These are phyloP conservation scores for Penicillium waksmanii DNA, from an alignment of 495 filamentous ascomycete genomes.

Conservation along the genomic window DNA sequence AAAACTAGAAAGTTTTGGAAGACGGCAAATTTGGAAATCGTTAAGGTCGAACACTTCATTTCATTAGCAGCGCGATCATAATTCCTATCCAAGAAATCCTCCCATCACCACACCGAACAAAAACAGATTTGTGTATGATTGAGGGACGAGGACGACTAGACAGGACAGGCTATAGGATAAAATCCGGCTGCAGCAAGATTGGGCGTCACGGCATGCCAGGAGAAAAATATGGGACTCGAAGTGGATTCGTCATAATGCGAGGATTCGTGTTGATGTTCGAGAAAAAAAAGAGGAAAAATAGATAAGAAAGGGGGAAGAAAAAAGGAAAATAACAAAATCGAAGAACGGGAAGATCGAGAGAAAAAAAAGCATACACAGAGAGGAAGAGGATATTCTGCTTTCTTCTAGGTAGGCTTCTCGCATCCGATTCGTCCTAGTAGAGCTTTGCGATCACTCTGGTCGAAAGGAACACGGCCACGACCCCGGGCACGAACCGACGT, in stretches of 20 bases:
- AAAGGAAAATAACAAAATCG: slow-evolving; percentile 13
- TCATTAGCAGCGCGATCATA: slow-evolving; percentile 15
- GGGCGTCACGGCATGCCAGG: slow-evolving; percentile 23
- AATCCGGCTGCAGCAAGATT: slow-evolving; percentile 14
- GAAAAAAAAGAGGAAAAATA: slow-evolving; percentile 12
- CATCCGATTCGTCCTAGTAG: slow-evolving; percentile 74
- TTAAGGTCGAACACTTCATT: slow-evolving; percentile 28
- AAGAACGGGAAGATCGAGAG: neutral
- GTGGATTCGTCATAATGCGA: slow-evolving; percentile 25
- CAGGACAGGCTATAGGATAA: slow-evolving; percentile 5
- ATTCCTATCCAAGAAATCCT: neutral
- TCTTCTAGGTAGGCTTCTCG: slow-evolving; percentile 58
- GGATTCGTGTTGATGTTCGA: slow-evolving; percentile 24
- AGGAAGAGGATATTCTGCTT: neutral
- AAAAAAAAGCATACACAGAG: neutral
- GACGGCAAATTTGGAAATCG: slow-evolving; percentile 18
- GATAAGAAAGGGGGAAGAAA: slow-evolving; percentile 5
- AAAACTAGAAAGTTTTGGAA: slow-evolving; percentile 11
- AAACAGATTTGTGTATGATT: neutral
- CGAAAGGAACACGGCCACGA: slow-evolving; percentile 58
- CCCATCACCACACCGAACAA: neutral
- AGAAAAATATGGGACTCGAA: slow-evolving; percentile 20
- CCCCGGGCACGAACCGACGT: slow-evolving; percentile 39
- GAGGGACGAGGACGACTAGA: neutral
- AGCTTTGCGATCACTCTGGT: slow-evolving; percentile 74